Percentiles rank a stretch among this genome's conserved stretches.
Evolutionary conservation across 2,329 filamentous ascomycete species (phyloP).

Genomic region (Ilyonectria sp.): DNA sequence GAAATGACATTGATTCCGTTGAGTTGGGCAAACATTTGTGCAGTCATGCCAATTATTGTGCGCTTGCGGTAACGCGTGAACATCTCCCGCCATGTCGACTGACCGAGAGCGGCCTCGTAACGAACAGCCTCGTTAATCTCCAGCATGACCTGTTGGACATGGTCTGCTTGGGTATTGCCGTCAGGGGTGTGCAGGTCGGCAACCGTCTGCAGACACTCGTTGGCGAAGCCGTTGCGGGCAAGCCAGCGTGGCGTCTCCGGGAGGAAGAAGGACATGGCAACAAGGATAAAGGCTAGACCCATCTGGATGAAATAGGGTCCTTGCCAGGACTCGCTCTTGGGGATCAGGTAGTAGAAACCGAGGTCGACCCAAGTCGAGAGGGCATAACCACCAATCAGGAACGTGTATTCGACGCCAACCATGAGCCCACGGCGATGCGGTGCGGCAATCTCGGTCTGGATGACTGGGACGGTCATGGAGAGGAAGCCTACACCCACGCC

Average conservation of each 20-base stretch:
- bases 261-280: constrained; percentile 35
- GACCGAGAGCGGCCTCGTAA: constrained; percentile 30
- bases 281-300: constrained; percentile 27
- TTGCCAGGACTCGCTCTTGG: constrained; percentile 30
- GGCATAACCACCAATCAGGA: constrained; percentile 35
- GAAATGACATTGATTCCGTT: constrained; percentile 61
- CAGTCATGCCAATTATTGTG: constrained; percentile 57
- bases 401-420: constrained; percentile 37
- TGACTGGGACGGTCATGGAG: constrained; percentile 35
- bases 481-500: constrained; percentile 35
- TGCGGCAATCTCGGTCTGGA: constrained; percentile 37
- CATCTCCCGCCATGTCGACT: constrained; percentile 53
- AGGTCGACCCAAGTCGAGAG: constrained; percentile 39
- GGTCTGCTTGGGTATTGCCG: constrained; percentile 52
- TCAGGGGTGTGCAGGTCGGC: constrained; percentile 55
- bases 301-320: constrained; percentile 38
- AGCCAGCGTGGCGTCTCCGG: constrained; percentile 59
- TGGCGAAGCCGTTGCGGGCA: constrained; percentile 51
- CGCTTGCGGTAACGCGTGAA: constrained; percentile 59
- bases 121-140: constrained; percentile 24
- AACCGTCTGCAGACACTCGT: constrained; percentile 55
- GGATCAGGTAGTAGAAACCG: constrained; percentile 32
- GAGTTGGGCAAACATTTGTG: constrained; percentile 58
- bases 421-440: constrained; percentile 36
- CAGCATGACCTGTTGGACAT: constrained; percentile 54